phyloP scores from a whole-genome alignment of 2,329 filamentous ascomycete species.

The Nakataea oryzae region DNA sequence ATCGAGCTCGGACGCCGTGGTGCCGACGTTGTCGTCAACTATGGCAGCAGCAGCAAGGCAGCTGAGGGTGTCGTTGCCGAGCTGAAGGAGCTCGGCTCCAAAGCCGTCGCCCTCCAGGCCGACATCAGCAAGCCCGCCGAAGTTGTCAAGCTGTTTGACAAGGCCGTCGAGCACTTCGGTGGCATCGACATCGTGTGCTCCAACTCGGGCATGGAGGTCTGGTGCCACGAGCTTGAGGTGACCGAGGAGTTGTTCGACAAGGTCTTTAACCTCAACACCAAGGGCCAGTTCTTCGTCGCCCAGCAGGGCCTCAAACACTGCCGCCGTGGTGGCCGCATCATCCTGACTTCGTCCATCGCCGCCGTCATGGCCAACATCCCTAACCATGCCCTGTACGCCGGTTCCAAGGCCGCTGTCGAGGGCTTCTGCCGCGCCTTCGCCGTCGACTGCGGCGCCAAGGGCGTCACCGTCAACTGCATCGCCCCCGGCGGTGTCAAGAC shows the following conservation, averaged over 20 bases:
- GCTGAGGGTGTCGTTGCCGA: slow-evolving; percentile 47
- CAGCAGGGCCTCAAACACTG: slow-evolving; percentile 65
- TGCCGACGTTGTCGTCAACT: slow-evolving; percentile 57
- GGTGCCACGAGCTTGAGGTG: slow-evolving; percentile 60
- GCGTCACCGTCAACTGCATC: slow-evolving; percentile 63
- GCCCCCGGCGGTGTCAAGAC: slow-evolving; percentile 65
- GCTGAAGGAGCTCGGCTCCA: slow-evolving; percentile 44
- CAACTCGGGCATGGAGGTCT: slow-evolving; percentile 62
- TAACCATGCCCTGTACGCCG: slow-evolving; percentile 63
- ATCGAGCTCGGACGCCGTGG: slow-evolving; percentile 57
- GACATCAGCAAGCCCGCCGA: slow-evolving; percentile 51
- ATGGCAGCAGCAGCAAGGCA: slow-evolving; percentile 41
- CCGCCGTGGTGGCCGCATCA: slow-evolving; percentile 57
- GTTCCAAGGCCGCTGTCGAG: slow-evolving; percentile 62
- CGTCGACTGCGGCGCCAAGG: slow-evolving; percentile 57
- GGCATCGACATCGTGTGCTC: slow-evolving; percentile 63
- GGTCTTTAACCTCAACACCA: slow-evolving; percentile 61
- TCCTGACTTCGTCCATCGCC: slow-evolving; percentile 63
- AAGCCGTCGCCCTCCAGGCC: slow-evolving; percentile 49
- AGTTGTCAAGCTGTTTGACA: slow-evolving; percentile 53
- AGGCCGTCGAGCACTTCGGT: slow-evolving; percentile 55
- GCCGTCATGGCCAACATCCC: slow-evolving; percentile 54
- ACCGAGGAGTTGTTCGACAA: slow-evolving; percentile 61
- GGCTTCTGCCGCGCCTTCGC: slow-evolving; percentile 63
- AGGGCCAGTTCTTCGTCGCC: slow-evolving; percentile 68